Base-by-base conservation (phyloP, 2,329 filamentous ascomycete genomes). In the Pseudogymnoascus sp. region DNA sequence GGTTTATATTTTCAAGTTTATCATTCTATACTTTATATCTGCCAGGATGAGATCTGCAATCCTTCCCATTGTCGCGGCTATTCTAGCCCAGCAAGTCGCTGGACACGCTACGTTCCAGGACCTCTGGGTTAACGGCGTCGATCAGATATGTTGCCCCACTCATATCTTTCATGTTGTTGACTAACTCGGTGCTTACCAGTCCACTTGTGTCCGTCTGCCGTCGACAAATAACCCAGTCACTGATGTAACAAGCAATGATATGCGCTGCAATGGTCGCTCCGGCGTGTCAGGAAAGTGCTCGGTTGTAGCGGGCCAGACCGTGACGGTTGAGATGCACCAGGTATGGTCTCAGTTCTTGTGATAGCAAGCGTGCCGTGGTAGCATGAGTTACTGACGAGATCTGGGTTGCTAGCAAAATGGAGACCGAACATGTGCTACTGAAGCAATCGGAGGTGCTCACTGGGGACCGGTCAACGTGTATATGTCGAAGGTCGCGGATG, bases 321-420 rank as follows among this genome's bases (percentile, higher is more conserved):
- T 84, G 12, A 83, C 81, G 0, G 76, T 84, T 6, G 83, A 85
- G 72, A 85, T 85, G 80, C 82, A 85, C 73, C 78, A 80, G 69
- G 51, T 57, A 57, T 2, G 51, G 3, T 12, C 4, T 34, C 2
- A 31, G 7, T 31, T 16, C n/a, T 11, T 51, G 14, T 10, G 21
- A n/a, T n/a, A 1, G 5, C 21, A 29, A 10, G 0, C 14, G 12
- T 16, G 0, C 14, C 5, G 14, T 16, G 14, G 4, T 31, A 11
- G n/a, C 4, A 54, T 18, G n/a, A 12, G n/a, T 57, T 34, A 7
- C 29, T 57, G n/a, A 57, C 51, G 0, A 21, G 2, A 57, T 18
- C 2, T 57, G 51, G n/a, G 12, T 34, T 57, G 1, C 2, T 57
- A 57, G 51, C 79, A 82, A 75, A 74, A 73, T 16, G 75, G 75